phyloP scores from a whole-genome alignment of 2,329 filamentous ascomycete species.

The Berkeleyomyces rouxiae region DNA sequence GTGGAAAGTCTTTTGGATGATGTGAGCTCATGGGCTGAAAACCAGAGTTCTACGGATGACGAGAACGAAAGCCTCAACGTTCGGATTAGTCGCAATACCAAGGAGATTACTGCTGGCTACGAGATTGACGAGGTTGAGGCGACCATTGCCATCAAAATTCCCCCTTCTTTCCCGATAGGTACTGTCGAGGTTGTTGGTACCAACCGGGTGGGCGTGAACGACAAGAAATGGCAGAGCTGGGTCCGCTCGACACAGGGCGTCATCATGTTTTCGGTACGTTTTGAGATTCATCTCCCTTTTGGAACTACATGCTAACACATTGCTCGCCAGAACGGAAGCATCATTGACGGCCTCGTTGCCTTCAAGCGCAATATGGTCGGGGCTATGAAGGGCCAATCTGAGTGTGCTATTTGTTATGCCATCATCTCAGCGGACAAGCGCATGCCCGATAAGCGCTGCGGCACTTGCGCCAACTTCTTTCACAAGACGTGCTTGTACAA shows the following conservation, averaged over 20 bases:
- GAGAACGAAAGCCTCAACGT: slow-evolving; percentile 41
- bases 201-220: slow-evolving; percentile 71
- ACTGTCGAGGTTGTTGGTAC: slow-evolving; percentile 59
- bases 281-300: not conserved
- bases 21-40: slow-evolving; percentile 48
- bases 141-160: slow-evolving; percentile 65
- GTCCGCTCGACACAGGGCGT: slow-evolving; percentile 75
- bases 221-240: slow-evolving; percentile 89
- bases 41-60: slow-evolving; percentile 30
- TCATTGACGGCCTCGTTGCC: slow-evolving; percentile 71
- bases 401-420: slow-evolving; percentile 94
- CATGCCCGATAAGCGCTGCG: slow-evolving; percentile 79
- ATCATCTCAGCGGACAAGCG: slow-evolving; percentile 80
- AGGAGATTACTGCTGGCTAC: slow-evolving; percentile 71
- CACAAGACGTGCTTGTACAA: slow-evolving; percentile 81
- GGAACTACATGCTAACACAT: slow-evolving; percentile 1
- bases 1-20: slow-evolving; percentile 49
- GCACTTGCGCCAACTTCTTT: slow-evolving; percentile 87
- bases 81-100: slow-evolving; percentile 52
- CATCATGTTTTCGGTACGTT: slow-evolving; percentile 64
- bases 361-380: slow-evolving; percentile 80
- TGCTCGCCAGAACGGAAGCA: slow-evolving; percentile 48
- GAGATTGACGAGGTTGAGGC: slow-evolving; percentile 77
- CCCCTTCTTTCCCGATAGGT: slow-evolving; percentile 67
- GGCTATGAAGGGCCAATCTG: slow-evolving; percentile 77